Percentiles rank a stretch among this genome's conserved stretches.
phyloP scores from a whole-genome alignment of 176 grass and related monocot species.

The Cymbopogon citratus region DNA sequence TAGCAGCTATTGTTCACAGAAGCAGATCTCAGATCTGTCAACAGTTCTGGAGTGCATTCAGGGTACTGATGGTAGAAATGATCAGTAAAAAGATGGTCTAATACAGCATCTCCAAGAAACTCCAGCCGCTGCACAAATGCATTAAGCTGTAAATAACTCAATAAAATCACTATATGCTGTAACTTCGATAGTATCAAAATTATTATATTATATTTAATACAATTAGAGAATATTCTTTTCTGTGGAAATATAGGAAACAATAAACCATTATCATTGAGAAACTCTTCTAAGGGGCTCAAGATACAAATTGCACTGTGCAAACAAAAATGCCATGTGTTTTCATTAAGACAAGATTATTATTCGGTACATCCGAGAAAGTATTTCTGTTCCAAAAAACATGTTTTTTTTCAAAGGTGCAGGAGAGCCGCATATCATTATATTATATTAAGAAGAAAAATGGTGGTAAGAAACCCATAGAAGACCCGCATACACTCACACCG shows the following conservation, averaged over 20 bases:
- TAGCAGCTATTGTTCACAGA: slow-evolving; percentile 77
- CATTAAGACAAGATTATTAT: background rate
- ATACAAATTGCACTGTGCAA: background rate
- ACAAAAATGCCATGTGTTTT: background rate
- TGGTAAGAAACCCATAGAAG: no score
- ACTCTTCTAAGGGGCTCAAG: background rate
- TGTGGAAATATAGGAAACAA: background rate
- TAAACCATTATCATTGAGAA: background rate
- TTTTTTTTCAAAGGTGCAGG: no score
- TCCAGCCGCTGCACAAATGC: slow-evolving; percentile 58
- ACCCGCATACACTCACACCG: no score
- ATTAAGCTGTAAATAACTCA: slow-evolving; percentile 8
- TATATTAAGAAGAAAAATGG: no score
- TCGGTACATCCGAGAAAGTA: background rate
- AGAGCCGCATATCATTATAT: no score
- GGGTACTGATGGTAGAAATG: slow-evolving; percentile 58
- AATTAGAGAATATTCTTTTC: background rate
- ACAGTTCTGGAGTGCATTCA: slow-evolving; percentile 56
- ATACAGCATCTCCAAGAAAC: slow-evolving; percentile 74
- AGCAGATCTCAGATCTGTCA: slow-evolving; percentile 78
- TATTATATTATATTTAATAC: background rate
- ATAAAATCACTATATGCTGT: background rate
- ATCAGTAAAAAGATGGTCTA: slow-evolving; percentile 64
- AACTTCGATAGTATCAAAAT: background rate
- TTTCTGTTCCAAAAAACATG: background rate